Conservation (phyloP, 257 asterid genomes). For the Lavandula angustifolia region DNA sequence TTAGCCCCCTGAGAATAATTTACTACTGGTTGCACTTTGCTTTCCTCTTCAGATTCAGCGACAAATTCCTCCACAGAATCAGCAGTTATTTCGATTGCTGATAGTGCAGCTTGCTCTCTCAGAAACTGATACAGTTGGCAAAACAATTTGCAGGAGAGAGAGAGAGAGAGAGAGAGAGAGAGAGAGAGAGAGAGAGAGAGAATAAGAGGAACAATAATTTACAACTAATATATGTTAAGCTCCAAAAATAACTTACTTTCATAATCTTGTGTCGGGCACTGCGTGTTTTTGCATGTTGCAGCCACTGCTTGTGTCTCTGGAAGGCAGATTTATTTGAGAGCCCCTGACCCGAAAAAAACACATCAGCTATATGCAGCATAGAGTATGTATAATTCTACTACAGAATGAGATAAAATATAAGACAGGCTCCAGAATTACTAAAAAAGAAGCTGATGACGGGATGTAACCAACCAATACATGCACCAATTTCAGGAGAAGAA, state of each 20-base stretch:
- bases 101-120: constrained; percentile 86
- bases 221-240: not conserved
- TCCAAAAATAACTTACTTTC: constrained; percentile 53
- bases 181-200: too few relatives aligned
- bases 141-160: too few relatives aligned
- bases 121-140: constrained; percentile 58
- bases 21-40: constrained; percentile 51
- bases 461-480: not conserved
- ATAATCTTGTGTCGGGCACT: constrained; percentile 94
- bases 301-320: constrained; percentile 91
- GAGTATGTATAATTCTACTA: not conserved
- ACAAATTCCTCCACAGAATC: constrained; percentile 74
- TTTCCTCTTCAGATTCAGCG: constrained; percentile 59
- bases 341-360: constrained; percentile 50
- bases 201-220: not conserved
- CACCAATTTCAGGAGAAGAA: constrained; percentile 14
- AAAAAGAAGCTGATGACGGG: constrained; percentile 15
- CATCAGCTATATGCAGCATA: constrained; percentile 25
- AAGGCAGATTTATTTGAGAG: constrained; percentile 87
- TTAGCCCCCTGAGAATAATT: constrained; percentile 52
- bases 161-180: too few relatives aligned
- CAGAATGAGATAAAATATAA: constrained; percentile 5
- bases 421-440: not conserved
- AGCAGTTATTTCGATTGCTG: constrained; percentile 78
- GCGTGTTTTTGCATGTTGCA: constrained; percentile 91